Base-by-base conservation (phyloP, 2,329 filamentous ascomycete species). In the Diaporthe australafricana region DNA sequence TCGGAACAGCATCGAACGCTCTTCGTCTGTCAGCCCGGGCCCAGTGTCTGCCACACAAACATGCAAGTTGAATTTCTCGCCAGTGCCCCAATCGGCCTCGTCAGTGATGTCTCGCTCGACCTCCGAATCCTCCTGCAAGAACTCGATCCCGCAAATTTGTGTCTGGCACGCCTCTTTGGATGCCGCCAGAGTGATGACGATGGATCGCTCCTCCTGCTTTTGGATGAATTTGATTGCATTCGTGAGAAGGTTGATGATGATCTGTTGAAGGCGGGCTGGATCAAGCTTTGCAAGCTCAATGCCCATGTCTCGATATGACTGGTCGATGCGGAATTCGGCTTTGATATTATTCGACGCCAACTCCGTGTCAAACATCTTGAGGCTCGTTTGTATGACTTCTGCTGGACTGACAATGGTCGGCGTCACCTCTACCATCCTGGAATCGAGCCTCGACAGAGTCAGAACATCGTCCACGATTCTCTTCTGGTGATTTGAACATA, bases 301-400 rank as follows among this genome's bases (percentile, higher is more conserved):
- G 3, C 85, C 86, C 57, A 94, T 81, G 20, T 88, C 84, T 17
- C 88, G 84, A 78, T 93, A 94, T 0, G 91, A 91, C 55, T 91
- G 86, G 75, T 93, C 90, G 50, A 95, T 87, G 1, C 86, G 85
- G 75, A 94, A 93, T 48, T 90, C 87, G 80, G 94, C 89, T 67
- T 89, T 86, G 72, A 96, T 95, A 53, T 91, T 90, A 71, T 93
- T 92, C 9, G 91, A 91, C 56, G 89, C 86, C 17, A 96, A 82
- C 78, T 96, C 93, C 11, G 91, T 87, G 80, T 95, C 92, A 76
- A 95, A 94, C 90, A 96, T 95, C 78, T 93, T 94, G 45, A 95
- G 79, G 0, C 92, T 90, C 38, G 89, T 87, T 69, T 90, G 87
- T 3, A 94, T 88, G 52, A 95, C 88, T 11, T 86, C 86, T 66